Conservation (phyloP, 345 rosid genomes). For the Eucalyptus sp. region DNA sequence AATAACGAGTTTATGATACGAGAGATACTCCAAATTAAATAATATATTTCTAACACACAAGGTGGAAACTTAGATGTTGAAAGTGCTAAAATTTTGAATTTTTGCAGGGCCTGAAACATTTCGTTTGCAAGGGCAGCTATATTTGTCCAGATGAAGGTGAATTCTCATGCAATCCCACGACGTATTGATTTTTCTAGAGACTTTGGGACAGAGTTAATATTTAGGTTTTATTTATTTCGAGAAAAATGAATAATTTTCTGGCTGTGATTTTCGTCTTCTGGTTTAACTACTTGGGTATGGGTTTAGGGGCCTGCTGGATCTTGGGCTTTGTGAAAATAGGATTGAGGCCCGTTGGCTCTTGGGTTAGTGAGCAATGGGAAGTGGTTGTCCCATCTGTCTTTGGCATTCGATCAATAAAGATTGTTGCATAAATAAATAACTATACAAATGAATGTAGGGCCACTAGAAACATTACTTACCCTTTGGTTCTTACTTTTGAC, state of each 20-base stretch:
- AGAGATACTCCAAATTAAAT: neutral
- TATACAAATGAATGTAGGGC: neutral
- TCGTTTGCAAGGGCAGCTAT: neutral
- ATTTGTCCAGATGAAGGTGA: neutral
- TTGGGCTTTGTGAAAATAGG: neutral
- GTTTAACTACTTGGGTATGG: neutral
- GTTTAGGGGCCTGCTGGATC: neutral
- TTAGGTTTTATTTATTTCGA: rapidly evolving
- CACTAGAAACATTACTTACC: neutral
- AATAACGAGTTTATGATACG: too few relatives aligned
- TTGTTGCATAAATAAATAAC: neutral
- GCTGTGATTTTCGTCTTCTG: neutral
- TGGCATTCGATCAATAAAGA: neutral
- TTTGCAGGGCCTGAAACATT: neutral
- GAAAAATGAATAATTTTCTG: neutral
- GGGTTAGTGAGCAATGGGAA: neutral
- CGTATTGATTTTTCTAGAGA: neutral
- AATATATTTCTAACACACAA: too few relatives aligned
- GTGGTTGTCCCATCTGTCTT: neutral
- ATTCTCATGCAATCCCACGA: neutral
- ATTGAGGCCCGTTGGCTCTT: neutral
- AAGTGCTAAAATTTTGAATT: neutral
- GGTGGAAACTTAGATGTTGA: neutral
- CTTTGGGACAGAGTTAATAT: too few relatives aligned
- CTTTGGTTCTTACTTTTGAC: neutral